Evolutionary conservation across 768 basidiomycete species (phyloP).

Genomic region (Crassisporium funariophilum): DNA sequence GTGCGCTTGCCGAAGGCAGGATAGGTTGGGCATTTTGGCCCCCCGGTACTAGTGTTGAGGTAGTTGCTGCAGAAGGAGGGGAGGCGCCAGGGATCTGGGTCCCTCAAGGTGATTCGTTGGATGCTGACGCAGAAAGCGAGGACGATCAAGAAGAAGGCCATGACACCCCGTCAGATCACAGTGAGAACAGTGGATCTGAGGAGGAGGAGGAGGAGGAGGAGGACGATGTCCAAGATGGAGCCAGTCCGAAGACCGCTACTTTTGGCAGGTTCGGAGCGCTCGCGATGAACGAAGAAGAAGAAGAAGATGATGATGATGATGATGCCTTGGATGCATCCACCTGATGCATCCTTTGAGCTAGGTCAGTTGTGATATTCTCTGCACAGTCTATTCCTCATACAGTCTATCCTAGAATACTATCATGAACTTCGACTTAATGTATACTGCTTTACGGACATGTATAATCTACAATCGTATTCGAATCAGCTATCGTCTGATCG

Average conservation of each 20-base stretch:
- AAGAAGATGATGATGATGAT: constrained; percentile 23
- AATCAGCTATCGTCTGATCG: too few species aligned
- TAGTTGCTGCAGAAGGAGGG: constrained; percentile 24
- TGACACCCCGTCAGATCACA: constrained; percentile 5
- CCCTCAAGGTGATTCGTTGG: constrained; percentile 34
- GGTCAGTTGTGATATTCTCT: too few species aligned
- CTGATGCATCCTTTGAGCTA: not conserved
- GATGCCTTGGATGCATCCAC: constrained; percentile 16
- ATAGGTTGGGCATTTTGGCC: constrained; percentile 90
- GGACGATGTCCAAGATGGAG: constrained; percentile 31
- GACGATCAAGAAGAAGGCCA: constrained; percentile 24
- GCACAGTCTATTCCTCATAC: too few species aligned
- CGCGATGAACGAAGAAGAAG: constrained; percentile 27
- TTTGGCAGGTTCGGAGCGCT: constrained; percentile 45
- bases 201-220: constrained; percentile 30
- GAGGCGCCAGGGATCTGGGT: constrained; percentile 62
- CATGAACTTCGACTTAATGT: constrained; percentile 2
- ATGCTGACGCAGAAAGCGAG: constrained; percentile 23
- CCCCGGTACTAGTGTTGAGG: constrained; percentile 41
- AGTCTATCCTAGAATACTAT: not conserved
- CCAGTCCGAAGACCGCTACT: constrained; percentile 10
- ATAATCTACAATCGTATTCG: too few species aligned
- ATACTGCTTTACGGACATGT: too few species aligned
- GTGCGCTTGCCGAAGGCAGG: constrained; percentile 79
- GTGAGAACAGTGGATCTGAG: constrained; percentile 17